Evolutionary conservation across 2,329 filamentous ascomycete genomes (phyloP), one percentile per base, ranked within the genome.

Genomic region (Leptographium flavum): DNA sequence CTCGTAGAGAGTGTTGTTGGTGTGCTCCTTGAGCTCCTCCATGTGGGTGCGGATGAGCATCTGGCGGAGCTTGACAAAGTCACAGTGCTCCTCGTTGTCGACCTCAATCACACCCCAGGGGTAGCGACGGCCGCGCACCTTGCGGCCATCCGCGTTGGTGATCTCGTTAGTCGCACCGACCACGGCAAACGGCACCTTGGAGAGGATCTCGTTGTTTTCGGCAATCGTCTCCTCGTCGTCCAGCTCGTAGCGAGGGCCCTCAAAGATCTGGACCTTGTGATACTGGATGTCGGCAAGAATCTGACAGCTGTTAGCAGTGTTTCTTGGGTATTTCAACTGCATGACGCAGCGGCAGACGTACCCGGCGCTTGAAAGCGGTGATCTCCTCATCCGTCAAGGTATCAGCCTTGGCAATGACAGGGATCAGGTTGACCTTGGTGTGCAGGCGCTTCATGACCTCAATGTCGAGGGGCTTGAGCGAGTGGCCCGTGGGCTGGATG

Each of bases 11-110:
- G 75, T 78, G 72, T 98, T 98, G 81, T 96, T 98, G 66, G 92
- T 98, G 74, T 98, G 87, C 74, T 98, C 92, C 81, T 98, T 98
- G 72, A 98, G 87, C 71, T 98, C 92, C 66, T 98, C 92, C 92
- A 98, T 98, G 76, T 98, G 92, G 47, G 92, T 98, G 65, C 92
- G 85, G 71, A 98, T 96, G 56, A 98, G 80, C 92, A 98, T 98
- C 69, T 98, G 92, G 66, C 92, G 87, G 50, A 98, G 81, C 80
- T 98, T 98, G 68, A 96, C 92, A 56, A 98, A 98, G 70, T 98
- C 92, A 62, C 92, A 98, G 74, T 98, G 92, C 67, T 98, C 92
- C 76, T 98, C 92, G 64, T 98, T 98, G 69, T 98, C 92, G 52
- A 98, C 92, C 69, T 98, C 92, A 55, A 98, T 95, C 57, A 92